phyloP scores from a whole-genome alignment of 2,329 filamentous ascomycete species.

The Fusarium sp. region DNA sequence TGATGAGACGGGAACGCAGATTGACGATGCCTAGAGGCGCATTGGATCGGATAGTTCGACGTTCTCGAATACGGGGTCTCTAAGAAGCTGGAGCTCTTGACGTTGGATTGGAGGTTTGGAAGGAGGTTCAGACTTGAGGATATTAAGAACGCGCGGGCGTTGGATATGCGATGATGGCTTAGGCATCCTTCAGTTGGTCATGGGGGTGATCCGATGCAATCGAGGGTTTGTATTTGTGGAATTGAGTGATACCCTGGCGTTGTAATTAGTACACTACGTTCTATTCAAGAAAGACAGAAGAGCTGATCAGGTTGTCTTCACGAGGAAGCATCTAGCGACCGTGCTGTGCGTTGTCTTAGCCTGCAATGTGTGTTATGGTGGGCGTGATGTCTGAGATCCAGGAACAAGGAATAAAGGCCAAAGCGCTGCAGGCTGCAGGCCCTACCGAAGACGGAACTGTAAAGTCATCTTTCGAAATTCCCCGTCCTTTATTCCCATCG shows the following conservation, averaged over 20 bases:
- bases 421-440: background rate
- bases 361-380: background rate
- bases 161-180: background rate
- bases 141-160: background rate
- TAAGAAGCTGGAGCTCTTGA: conserved; percentile 12
- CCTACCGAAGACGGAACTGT: conserved; percentile 3
- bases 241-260: background rate
- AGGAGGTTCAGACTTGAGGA: background rate
- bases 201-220: background rate
- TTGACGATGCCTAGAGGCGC: conserved; percentile 44
- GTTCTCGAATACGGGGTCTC: conserved; percentile 2
- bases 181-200: background rate
- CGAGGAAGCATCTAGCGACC: background rate
- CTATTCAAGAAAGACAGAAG: background rate
- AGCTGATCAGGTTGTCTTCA: background rate
- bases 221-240: background rate
- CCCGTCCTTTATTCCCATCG: background rate
- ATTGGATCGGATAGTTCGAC: conserved; percentile 4
- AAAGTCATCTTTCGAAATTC: background rate
- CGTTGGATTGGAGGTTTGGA: background rate
- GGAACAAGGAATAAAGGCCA: background rate
- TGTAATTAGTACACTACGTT: background rate
- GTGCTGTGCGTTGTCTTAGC: background rate
- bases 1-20: conserved; percentile 43
- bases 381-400: background rate